Conservation (phyloP, 1,284 basidiomycete genomes). For the Heterobasidion annosum region DNA sequence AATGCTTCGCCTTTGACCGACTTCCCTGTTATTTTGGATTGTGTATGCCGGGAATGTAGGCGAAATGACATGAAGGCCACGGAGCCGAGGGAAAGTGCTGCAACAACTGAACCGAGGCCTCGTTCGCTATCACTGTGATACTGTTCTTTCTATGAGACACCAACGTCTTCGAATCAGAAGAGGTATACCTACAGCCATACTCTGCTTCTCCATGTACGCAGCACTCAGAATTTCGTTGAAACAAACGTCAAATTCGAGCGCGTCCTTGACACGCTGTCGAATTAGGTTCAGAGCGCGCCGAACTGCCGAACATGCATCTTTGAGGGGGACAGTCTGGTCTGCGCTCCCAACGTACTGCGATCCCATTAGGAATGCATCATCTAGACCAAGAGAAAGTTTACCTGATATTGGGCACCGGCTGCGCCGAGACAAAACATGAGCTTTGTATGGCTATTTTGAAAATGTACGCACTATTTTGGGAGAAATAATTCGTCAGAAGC, state of each 20-base stretch:
- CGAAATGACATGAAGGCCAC: conserved; percentile 73
- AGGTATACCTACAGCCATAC: conserved; percentile 58
- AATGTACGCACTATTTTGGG: conserved; percentile 59
- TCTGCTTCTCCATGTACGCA: conserved; percentile 75
- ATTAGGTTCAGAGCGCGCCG: conserved; percentile 48
- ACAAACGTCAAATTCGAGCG: conserved; percentile 15
- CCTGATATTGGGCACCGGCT: conserved; percentile 71
- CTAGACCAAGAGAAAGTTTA: conserved; percentile 15
- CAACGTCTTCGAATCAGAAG: background rate
- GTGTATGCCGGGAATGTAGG: conserved; percentile 21
- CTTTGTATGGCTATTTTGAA: conserved; percentile 2
- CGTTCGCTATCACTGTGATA: conserved; percentile 71
- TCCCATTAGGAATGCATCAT: background rate
- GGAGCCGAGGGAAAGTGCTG: conserved; percentile 64
- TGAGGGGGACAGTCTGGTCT: conserved; percentile 58
- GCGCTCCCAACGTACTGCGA: conserved; percentile 66
- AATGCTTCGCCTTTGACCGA: conserved; percentile 30
- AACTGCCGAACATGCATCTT: conserved; percentile 47
- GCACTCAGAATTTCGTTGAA: conserved; percentile 77
- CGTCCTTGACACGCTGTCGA: conserved; percentile 30
- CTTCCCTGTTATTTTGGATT: conserved; percentile 15
- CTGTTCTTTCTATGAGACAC: conserved; percentile 22
- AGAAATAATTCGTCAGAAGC: conserved; percentile 72
- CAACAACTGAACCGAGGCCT: conserved; percentile 62
- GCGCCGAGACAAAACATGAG: background rate